phyloP scores from a whole-genome alignment of 306 rosid genomes.

The Albizia julibrissin region DNA sequence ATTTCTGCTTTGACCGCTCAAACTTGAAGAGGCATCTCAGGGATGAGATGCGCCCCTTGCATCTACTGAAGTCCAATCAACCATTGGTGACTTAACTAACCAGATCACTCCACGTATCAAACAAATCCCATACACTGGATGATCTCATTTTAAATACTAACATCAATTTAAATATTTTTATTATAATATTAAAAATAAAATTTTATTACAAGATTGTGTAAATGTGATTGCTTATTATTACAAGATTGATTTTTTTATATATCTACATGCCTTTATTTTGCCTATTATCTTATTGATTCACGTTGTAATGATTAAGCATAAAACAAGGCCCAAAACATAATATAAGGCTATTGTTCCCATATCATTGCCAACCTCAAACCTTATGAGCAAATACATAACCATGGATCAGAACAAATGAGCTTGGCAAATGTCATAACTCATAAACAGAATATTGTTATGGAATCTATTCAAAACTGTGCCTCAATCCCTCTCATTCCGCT shows the following conservation, averaged over 20 bases:
- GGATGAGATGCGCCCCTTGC: neutral
- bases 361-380: neutral
- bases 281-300: neutral
- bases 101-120: too few relatives aligned
- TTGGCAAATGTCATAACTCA: neutral
- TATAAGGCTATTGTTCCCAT: too few relatives aligned
- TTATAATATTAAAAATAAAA: too few relatives aligned
- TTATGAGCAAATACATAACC: neutral
- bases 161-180: too few relatives aligned
- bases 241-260: neutral
- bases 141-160: too few relatives aligned
- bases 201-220: too few relatives aligned
- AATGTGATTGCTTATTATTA: too few relatives aligned
- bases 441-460: neutral
- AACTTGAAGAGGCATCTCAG: neutral
- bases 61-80: neutral
- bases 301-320: neutral
- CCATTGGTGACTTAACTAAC: neutral
- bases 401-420: neutral
- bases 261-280: neutral
- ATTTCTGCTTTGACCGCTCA: neutral
- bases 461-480: neutral
- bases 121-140: too few relatives aligned
- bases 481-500: neutral
- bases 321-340: neutral